Evolutionary conservation across 1,139 yeast species (phyloP).

Genomic region (Sugiyamaella japonica): DNA sequence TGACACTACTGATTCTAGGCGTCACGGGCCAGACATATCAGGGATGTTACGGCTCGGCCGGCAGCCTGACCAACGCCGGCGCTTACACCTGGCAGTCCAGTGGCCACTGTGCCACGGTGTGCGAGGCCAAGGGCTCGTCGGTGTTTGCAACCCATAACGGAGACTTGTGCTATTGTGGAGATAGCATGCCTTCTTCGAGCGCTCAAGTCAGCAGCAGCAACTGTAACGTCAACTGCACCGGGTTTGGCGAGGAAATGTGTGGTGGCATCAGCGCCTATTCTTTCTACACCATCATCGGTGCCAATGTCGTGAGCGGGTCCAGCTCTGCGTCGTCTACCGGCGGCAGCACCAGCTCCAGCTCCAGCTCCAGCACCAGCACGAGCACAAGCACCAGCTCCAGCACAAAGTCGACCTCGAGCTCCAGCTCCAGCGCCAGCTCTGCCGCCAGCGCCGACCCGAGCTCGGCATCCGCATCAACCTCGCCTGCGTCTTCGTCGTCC

Average conservation of each 20-base stretch:
- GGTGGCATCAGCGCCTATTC: conserved; percentile 55
- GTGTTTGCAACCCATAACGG: conserved; percentile 64
- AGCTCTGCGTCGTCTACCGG: conserved; percentile 24
- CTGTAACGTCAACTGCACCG: conserved; percentile 54
- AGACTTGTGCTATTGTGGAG: conserved; percentile 65
- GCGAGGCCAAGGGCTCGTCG: conserved; percentile 32
- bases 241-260: conserved; percentile 53
- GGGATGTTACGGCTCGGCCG: conserved; percentile 33
- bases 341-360: conserved; percentile 23
- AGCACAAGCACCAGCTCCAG: conserved; percentile 23
- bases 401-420: conserved; percentile 7
- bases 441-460: conserved; percentile 1
- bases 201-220: conserved; percentile 32
- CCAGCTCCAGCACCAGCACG: conserved; percentile 31
- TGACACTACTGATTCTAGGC: conserved; percentile 21
- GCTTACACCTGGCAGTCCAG: conserved; percentile 24
- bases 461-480: conserved; percentile 25
- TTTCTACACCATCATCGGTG: conserved; percentile 42
- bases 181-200: conserved; percentile 48
- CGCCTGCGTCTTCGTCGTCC: conserved; percentile 29
- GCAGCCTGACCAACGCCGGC: conserved; percentile 26
- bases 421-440: neutral
- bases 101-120: conserved; percentile 21
- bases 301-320: conserved; percentile 17
- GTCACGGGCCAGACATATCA: neutral